Base-by-base conservation (phyloP, 2,329 filamentous ascomycete genomes). In the Scedosporium aurantiacum region DNA sequence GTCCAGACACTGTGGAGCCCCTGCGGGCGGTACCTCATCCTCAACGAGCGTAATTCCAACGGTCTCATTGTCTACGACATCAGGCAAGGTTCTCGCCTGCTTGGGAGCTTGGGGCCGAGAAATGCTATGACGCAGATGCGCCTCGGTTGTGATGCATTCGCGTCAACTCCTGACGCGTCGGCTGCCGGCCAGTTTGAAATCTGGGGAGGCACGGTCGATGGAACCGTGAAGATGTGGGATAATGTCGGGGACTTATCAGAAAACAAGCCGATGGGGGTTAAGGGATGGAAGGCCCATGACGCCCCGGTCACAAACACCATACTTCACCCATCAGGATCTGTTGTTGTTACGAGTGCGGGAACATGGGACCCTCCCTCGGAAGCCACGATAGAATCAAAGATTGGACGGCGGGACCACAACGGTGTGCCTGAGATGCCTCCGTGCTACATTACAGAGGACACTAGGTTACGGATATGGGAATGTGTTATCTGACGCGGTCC, bases 31-130 rank as follows among this genome's bases (percentile, higher is more conserved):
- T 87, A 87, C 67, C 74, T 87, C 21, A 72, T 83, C n/a, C 74
- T 87, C 56, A 83, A 82, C 65, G 85, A 87, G 73, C 78, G 85
- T 4, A 78, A 78, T 65, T 77, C 82, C 0, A 69, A 67, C 5
- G 81, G 82, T 2, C 67, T 86, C 43, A 71, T 86, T 27, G 78
- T 87, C 2, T 87, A 86, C 70, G 85, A 87, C 67, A 77, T 87
- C 40, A 79, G 85, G 18, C 82, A 81, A 6, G 79, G 81, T 2
- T 80, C 82, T 7, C 76, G 77, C 65, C 73, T 86, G n/a, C 74
- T 87, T 2, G 76, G 76, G n/a, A 76, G 77, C 60, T 71, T 87
- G 10, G 69, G 60, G 37, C 45, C 57, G 5, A 58, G 57, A 37
- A 57, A 63, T 37, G 41, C 55, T 8, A 43, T 52, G 8, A 64